Base-by-base conservation (phyloP, 2,329 filamentous ascomycete genomes). In the Nothopassalora personata region DNA sequence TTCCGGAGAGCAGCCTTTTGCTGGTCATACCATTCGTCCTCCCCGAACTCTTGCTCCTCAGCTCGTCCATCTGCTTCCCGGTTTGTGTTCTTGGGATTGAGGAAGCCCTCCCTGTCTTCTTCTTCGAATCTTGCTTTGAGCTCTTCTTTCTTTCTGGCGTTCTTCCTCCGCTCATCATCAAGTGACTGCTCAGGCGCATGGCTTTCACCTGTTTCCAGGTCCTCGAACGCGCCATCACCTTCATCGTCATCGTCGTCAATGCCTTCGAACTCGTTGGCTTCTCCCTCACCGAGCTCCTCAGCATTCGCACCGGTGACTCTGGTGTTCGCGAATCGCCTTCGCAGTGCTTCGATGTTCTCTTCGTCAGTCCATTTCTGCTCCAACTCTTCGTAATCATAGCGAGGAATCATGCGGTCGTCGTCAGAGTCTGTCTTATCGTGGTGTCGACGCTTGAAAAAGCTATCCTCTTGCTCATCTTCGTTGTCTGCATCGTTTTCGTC, bases 11-110 rank as follows among this genome's bases (percentile, higher is more conserved):
- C 83, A 33, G 94, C 90, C 77, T 99, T 99, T 72, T 99, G 94
- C 30, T 89, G 85, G 71, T 97, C 94, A 72, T 99, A 99, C 95
- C 95, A 99, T 57, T 99, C 90, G 72, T 99, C 94, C 75, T 99
- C 94, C 54, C 92, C 94, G 69, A 96, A 97, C 70, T 95, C 88
- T 59, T 85, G 79, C 55, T 93, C 85, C 5, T 85, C 80, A 3
- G 82, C 81, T 34, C 82, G 87, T 31, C 83, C 85, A 34, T 71
- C 67, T 65, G 91, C 88, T 63, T 84, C 81, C 36, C 88, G 83
- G 10, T 88, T 88, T 53, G 87, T 85, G 30, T 89, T 86, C 71
- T 95, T 95, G 75, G 94, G 91, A 70, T 95, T 95, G 69, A 89
- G 86, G 72, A 97, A 92, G 0, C 94, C 94, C 72, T 99, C 94